phyloP scores from a whole-genome alignment of 225 moss, liverwort and hornwort species.

The Physcomitrellopsis africana region DNA sequence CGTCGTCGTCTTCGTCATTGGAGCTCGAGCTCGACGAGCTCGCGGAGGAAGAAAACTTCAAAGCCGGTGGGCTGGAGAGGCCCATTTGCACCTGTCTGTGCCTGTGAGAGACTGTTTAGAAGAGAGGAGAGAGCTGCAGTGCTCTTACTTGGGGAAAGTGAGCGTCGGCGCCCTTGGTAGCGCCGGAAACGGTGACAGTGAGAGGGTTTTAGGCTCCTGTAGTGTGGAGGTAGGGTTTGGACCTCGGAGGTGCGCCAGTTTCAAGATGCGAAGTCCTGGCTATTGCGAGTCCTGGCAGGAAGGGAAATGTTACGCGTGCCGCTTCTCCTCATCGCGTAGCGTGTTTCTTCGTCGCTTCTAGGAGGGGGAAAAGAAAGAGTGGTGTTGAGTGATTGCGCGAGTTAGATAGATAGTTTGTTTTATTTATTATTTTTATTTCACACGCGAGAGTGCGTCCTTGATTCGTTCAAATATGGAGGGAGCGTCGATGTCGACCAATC shows the following conservation, averaged over 20 bases:
- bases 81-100: not conserved
- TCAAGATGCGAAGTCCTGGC: conserved; percentile 39
- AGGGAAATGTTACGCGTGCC: conserved; percentile 18
- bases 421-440: not conserved
- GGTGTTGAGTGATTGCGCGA: not conserved
- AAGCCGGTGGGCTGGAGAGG: conserved; percentile 3
- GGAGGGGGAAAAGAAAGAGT: not conserved
- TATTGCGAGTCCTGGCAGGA: conserved; percentile 27
- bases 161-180: not conserved
- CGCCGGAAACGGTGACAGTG: conserved; percentile 4
- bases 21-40: conserved; percentile 6
- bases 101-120: not conserved
- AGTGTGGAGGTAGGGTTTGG: conserved; percentile 30
- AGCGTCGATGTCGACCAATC: conserved; percentile 33
- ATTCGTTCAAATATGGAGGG: conserved; percentile 28
- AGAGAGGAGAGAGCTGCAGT: not conserved
- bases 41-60: not conserved
- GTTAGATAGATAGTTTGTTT: not conserved
- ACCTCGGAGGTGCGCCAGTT: conserved; percentile 2
- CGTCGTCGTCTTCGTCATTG: not conserved
- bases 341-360: not conserved
- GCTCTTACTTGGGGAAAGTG: not conserved
- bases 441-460: not conserved
- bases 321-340: conserved; percentile 27
- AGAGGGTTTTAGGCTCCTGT: conserved; percentile 26